A percentile compares a stretch with the other conserved stretches of the same genome.
phyloP scores from a whole-genome alignment of 2,329 filamentous ascomycete genomes.

The Alternaria rosae region DNA sequence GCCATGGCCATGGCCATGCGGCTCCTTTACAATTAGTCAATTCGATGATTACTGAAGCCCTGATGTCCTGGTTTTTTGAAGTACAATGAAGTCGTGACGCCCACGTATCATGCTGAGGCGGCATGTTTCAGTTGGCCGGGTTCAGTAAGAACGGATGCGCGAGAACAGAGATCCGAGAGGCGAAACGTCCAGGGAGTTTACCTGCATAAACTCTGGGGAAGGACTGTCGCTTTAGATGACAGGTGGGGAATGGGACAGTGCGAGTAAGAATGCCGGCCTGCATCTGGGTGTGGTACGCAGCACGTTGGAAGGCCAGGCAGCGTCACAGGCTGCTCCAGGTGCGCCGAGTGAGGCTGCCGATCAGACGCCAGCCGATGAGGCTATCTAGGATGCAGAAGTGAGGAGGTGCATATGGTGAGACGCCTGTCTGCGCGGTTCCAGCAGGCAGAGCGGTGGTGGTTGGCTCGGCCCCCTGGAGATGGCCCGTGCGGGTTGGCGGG shows the following conservation, averaged over 20 bases:
- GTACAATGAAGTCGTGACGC: background rate
- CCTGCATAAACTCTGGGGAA: slow-evolving; percentile 7
- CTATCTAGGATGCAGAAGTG: slow-evolving; percentile 14
- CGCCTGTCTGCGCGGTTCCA: slow-evolving; percentile 21
- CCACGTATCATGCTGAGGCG: slow-evolving; percentile 1
- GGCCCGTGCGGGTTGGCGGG: slow-evolving; percentile 25
- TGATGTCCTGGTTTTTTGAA: background rate
- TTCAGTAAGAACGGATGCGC: slow-evolving; percentile 6
- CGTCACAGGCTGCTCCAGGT: slow-evolving; percentile 12
- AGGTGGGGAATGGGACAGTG: slow-evolving; percentile 9
- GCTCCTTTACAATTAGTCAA: background rate
- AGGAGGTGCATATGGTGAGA: slow-evolving; percentile 27
- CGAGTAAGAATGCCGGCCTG: slow-evolving; percentile 11
- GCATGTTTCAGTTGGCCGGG: background rate
- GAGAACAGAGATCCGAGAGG: slow-evolving; percentile 5
- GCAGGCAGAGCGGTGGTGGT: slow-evolving; percentile 17
- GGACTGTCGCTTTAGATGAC: slow-evolving; percentile 11
- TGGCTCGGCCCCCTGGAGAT: slow-evolving; percentile 19
- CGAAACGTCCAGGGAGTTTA: slow-evolving; percentile 11
- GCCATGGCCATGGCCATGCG: slow-evolving; percentile 1
- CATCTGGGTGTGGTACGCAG: slow-evolving; percentile 11
- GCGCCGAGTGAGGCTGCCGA: slow-evolving; percentile 5
- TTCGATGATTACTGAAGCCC: background rate
- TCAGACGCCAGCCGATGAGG: slow-evolving; percentile 2
- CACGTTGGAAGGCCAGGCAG: slow-evolving; percentile 8